Percentiles rank a stretch among this genome's conserved stretches.
Evolutionary conservation across 2,329 filamentous ascomycete species (phyloP).

Genomic region (Pseudogymnoascus sp.): DNA sequence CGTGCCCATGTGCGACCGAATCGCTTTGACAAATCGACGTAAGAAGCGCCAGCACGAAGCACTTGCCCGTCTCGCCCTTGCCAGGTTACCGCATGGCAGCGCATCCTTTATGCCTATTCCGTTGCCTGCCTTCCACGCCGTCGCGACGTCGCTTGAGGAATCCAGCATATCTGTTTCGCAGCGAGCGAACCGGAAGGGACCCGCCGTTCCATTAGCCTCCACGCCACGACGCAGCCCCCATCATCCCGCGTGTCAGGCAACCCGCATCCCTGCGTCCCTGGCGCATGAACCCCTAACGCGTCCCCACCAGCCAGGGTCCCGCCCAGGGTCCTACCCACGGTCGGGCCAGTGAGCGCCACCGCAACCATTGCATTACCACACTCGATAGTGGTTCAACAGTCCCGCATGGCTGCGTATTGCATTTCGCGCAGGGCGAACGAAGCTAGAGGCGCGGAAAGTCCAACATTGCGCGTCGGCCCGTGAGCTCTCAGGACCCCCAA

Average conservation of each 20-base stretch:
- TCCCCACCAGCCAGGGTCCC: neutral
- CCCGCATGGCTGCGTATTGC: neutral
- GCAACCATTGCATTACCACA: neutral
- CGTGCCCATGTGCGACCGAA: neutral
- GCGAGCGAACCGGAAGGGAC: neutral
- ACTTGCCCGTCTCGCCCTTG: neutral
- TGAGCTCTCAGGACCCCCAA: neutral
- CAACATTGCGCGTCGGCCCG: neutral
- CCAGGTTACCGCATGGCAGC: neutral
- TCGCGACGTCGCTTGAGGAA: neutral
- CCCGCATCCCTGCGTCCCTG: neutral
- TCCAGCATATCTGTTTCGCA: neutral
- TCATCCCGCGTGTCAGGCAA: neutral
- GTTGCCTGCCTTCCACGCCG: neutral
- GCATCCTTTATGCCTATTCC: neutral
- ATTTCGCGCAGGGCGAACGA: neutral
- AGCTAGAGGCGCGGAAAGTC: neutral
- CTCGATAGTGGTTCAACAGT: neutral
- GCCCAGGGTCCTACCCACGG: neutral
- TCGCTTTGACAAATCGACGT: neutral
- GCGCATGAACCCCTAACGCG: neutral
- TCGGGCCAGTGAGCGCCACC: neutral
- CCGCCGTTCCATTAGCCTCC: conserved; percentile 1
- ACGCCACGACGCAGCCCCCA: neutral
- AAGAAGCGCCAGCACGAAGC: neutral